A percentile compares a stretch with the other conserved stretches of the same genome.
Conservation (phyloP, 768 basidiomycete genomes). For the Lactarius hengduanensis region DNA sequence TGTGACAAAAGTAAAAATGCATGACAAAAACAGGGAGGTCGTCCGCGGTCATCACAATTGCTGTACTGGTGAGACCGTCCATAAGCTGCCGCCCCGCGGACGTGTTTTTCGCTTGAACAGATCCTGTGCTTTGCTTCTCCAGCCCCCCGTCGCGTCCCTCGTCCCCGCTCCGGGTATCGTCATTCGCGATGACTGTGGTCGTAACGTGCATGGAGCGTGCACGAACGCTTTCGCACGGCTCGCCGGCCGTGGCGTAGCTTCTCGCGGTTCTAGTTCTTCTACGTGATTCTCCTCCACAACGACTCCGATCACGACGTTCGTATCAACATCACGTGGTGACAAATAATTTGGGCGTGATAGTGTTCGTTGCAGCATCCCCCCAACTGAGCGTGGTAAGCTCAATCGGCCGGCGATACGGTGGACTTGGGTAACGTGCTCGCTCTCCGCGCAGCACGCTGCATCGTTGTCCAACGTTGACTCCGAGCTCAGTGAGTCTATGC, state of each 20-base stretch:
- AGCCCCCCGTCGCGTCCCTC: background rate
- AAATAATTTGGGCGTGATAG: constrained; percentile 18
- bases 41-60: background rate
- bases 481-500: constrained; percentile 35
- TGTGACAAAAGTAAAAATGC: background rate
- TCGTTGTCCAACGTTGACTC: constrained; percentile 19
- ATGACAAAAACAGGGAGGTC: background rate
- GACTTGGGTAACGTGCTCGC: constrained; percentile 28
- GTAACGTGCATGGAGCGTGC: constrained; percentile 15
- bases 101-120: constrained; percentile 17
- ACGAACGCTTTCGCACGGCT: constrained; percentile 9
- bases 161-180: constrained; percentile 17
- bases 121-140: constrained; percentile 21
- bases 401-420: constrained; percentile 28
- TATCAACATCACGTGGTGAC: constrained; percentile 4
- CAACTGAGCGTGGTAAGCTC: constrained; percentile 25
- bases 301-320: constrained; percentile 27
- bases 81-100: background rate
- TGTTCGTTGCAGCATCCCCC: constrained; percentile 25
- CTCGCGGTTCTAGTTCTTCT: constrained; percentile 17
- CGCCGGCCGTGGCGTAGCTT: background rate
- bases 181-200: constrained; percentile 10
- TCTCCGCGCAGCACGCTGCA: constrained; percentile 7
- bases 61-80: constrained; percentile 5
- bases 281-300: constrained; percentile 27